Evolutionary conservation across 805 yeast species (phyloP).

Genomic region (Helenozyma rhizophorensis): DNA sequence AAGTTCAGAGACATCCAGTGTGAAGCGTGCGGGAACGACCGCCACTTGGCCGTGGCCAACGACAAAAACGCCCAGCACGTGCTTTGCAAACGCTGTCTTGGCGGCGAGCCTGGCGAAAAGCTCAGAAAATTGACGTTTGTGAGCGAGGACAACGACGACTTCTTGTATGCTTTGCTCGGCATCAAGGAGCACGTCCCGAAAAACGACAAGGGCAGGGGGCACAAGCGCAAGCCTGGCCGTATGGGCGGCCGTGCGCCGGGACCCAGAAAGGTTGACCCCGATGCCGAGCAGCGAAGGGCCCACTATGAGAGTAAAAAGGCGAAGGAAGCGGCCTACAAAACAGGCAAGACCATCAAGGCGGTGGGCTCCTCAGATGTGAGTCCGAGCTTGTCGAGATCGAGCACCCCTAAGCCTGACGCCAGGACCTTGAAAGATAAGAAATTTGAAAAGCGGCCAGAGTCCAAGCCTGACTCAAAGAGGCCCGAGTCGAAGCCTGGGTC

Average conservation of each 20-base stretch:
- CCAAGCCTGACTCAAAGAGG: no score
- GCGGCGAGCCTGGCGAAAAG: constrained; percentile 8
- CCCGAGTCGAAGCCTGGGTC: no score
- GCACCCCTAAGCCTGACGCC: no score
- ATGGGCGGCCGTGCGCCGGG: constrained; percentile 18
- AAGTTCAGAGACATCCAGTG: constrained; percentile 51
- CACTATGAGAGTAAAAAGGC: constrained; percentile 33
- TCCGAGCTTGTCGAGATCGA: constrained; percentile 9
- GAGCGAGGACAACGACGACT: constrained; percentile 45
- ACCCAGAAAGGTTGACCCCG: constrained; percentile 23
- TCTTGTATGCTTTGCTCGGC: constrained; percentile 45
- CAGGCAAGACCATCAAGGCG: constrained; percentile 37
- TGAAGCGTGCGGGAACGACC: constrained; percentile 38
- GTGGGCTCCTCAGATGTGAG: constrained; percentile 25
- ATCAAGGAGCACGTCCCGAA: constrained; percentile 38
- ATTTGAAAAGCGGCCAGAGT: no score
- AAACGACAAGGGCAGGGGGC: constrained; percentile 21
- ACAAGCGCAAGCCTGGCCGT: constrained; percentile 30
- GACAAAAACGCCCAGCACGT: constrained; percentile 21
- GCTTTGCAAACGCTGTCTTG: constrained; percentile 42
- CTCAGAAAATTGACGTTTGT: constrained; percentile 20
- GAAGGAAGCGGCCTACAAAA: constrained; percentile 26
- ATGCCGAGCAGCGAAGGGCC: constrained; percentile 33
- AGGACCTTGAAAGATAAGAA: no score
- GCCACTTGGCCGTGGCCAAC: constrained; percentile 33